Base-by-base conservation (phyloP, 2,329 filamentous ascomycete species). In the Eutypa lata region DNA sequence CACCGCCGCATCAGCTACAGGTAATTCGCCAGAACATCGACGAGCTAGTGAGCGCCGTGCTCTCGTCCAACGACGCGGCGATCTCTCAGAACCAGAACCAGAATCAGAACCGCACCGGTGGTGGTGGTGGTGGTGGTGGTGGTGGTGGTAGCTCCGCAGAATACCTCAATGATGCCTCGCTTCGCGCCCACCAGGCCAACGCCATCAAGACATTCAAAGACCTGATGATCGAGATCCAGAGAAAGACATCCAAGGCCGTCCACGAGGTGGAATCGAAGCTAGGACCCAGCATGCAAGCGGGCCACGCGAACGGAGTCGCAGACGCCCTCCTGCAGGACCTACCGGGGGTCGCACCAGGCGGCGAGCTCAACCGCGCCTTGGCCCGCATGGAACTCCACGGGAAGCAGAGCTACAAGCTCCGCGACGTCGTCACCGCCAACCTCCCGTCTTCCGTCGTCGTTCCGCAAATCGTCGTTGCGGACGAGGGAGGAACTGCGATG, bases 371-470 rank as follows among this genome's bases (percentile, higher is more conserved):
- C 18, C 53, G 35, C 18, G 1, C 47, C 5, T 19, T 60, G 14
- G 53, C 54, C 6, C 38, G 48, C 47, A 18, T 22, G 18, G 35
- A 44, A 13, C 33, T 48, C 8, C 24, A 18, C 19, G 50, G 48
- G 26, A 55, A 56, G 31, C 49, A 44, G 14, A 50, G 53, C 24
- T 60, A 53, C 42, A 60, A 60, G 44, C 56, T 60, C 44, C 54
- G 58, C 21, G 42, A 57, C 6, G n/a, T 42, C 18, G 19, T 42
- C 18, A 16, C 13, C 3, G 11, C 40, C 16, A 22, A 3, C 6
- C 10, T 40, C 11, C 37, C 53, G n/a, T n/a, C 47, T 7, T 49
- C 47, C 16, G 7, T 49, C 35, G 18, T 28, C 24, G 46, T 31
- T 38, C 51, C 50, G 18, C 40, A 43, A 22, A 13, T 60, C 11